Evolutionary conservation across 2,329 filamentous ascomycete genomes (phyloP), one percentile per base, ranked within the genome.

Genomic region (Cadophora luteo-olivacea): DNA sequence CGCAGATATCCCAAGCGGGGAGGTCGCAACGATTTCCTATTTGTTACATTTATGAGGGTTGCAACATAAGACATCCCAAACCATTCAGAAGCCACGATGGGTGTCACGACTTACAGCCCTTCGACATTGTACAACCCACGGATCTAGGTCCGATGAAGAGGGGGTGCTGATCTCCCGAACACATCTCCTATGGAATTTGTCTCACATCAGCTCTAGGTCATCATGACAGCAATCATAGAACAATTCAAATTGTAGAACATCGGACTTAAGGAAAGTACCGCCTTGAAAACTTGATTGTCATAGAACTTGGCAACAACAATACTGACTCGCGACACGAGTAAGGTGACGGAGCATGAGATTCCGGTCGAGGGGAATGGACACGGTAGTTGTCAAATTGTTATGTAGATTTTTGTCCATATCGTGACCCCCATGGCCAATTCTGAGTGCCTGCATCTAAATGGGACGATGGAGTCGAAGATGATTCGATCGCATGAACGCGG

Each of bases 161-260:
- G 33, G 52, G 49, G 16, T 22, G 49, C 49, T 64, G 49, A 64
- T 64, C 61, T 55, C 48, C 48, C 49, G 61, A 41, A 12, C 33
- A 38, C 12, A 16, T 7, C 22, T 55, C 48, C 16, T 19, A 8
- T 36, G 14, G 61, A 55, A 7, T 36, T 41, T 38, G 49, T 64
- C 32, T 64, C 48, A 64, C 48, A 54, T 54, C 48, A 54, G 49
- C 61, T 64, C 6, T 32, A 41, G 60, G 38, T 49, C 60, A 62
- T 33, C 36, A 61, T 61, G 52, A 55, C 22, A 38, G 12, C 32
- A 25, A 32, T 33, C 6, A 51, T 54, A 22, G 1, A 49, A 6
- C n/a, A 22, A 12, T 49, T 14, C 6, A 22, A 22, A 14, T 5
- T 4, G 22, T 8, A 22, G 11, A 22, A 7, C 4, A 14, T 33